These are phyloP conservation scores for Sarcodon sp. DNA, from an alignment of 768 basidiomycete genomes.

Conservation along the genomic window DNA sequence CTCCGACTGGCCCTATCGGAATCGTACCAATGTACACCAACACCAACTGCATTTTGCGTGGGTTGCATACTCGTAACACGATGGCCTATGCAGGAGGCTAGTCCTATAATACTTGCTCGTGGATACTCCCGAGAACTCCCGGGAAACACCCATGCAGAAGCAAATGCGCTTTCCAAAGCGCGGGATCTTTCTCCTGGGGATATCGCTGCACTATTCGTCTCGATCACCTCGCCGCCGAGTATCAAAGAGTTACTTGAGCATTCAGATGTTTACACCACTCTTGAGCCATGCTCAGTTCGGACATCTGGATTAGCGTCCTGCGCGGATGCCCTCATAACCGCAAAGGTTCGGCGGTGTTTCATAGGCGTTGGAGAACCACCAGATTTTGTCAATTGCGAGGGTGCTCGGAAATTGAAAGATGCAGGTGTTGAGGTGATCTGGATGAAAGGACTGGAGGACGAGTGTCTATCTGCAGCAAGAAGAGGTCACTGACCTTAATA, in stretches of 20 bases:
- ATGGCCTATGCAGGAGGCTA: constrained; percentile 21
- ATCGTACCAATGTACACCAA: constrained; percentile 57
- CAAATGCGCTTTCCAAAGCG: constrained; percentile 78
- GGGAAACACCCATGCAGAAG: constrained; percentile 97
- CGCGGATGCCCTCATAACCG: constrained; percentile 67
- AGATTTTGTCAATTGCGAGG: constrained; percentile 92
- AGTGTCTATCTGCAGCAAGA: constrained; percentile 75
- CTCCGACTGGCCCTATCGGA: constrained; percentile 58
- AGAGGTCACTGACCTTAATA: constrained; percentile 24
- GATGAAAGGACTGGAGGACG: constrained; percentile 59
- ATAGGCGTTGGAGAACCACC: constrained; percentile 87
- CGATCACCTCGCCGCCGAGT: constrained; percentile 24
- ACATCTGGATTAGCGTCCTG: constrained; percentile 83
- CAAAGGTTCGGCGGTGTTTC: constrained; percentile 61
- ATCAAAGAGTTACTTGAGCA: constrained; percentile 39
- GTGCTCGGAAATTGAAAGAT: constrained; percentile 55
- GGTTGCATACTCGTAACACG: constrained; percentile 63
- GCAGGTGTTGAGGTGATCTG: constrained; percentile 70
- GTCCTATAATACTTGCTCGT: constrained; percentile 49
- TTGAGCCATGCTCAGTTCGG: constrained; percentile 91
- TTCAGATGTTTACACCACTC: constrained; percentile 82
- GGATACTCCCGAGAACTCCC: constrained; percentile 86
- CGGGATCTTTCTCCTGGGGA: constrained; percentile 27
- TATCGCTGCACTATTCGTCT: constrained; percentile 19
- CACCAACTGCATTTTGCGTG: constrained; percentile 80